Conservation (phyloP, 106 monocot species). For the Dioscorea dumetorum region DNA sequence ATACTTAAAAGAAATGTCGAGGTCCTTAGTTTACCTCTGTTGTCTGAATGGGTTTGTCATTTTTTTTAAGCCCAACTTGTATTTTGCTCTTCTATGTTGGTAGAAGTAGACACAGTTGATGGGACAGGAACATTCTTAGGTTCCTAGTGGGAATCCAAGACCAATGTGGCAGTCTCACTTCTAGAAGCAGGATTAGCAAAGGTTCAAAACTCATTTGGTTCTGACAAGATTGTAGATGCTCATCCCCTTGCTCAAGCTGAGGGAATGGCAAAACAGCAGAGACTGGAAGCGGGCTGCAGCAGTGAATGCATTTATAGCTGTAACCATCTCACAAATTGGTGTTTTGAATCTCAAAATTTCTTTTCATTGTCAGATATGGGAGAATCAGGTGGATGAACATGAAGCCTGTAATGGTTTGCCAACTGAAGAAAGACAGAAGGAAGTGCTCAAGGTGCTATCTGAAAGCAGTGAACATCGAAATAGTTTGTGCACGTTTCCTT, state of each 20-base stretch:
- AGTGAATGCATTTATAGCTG: not conserved
- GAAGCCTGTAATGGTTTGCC: constrained; percentile 59
- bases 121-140: constrained; percentile 90
- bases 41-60: not conserved
- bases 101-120: constrained; percentile 89
- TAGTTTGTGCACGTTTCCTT: no score
- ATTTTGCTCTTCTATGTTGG: constrained; percentile 25
- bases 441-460: constrained; percentile 70
- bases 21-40: constrained; percentile 23
- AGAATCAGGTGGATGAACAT: constrained; percentile 88
- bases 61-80: not conserved
- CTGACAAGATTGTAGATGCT: constrained; percentile 72
- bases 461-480: not conserved
- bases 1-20: constrained; percentile 91
- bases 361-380: constrained; percentile 64
- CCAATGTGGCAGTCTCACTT: constrained; percentile 59
- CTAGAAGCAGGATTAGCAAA: constrained; percentile 92
- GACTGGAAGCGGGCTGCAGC: constrained; percentile 46
- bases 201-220: constrained; percentile 75
- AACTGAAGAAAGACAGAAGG: constrained; percentile 60
- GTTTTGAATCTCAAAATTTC: not conserved
- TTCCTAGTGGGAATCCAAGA: constrained; percentile 78
- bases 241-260: constrained; percentile 78
- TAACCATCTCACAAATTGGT: not conserved
- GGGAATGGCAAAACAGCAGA: constrained; percentile 72